phyloP scores from a whole-genome alignment of 108 stramenopile species.

The Nitzschia palea region DNA sequence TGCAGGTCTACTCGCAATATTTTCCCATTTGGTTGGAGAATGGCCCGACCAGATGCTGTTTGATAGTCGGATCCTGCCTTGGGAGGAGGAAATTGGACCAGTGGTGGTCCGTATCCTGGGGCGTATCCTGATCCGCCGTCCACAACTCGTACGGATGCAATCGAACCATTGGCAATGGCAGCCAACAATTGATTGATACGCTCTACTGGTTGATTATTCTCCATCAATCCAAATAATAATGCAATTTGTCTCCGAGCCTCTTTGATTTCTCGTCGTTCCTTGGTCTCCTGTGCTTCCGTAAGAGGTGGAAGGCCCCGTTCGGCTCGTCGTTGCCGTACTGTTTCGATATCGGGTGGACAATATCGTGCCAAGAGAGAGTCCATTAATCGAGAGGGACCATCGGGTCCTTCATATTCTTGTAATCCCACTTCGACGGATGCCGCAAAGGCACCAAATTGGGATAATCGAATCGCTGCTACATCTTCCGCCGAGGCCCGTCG shows the following conservation, averaged over 20 bases:
- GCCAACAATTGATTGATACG: constrained; percentile 66
- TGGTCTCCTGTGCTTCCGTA: constrained; percentile 20
- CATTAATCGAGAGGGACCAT: constrained; percentile 58
- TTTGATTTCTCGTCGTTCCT: constrained; percentile 51
- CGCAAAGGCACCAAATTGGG: constrained; percentile 77
- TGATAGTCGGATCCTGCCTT: constrained; percentile 42
- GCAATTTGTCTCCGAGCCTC: constrained; percentile 85
- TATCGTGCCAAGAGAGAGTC: constrained; percentile 46
- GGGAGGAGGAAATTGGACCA: constrained; percentile 65
- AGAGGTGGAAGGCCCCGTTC: constrained; percentile 20
- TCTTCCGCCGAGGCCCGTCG: constrained; percentile 44
- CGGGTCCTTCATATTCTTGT: constrained; percentile 58
- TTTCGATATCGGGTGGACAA: constrained; percentile 32
- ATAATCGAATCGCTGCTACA: constrained; percentile 54
- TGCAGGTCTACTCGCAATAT: constrained; percentile 66
- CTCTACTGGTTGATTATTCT: constrained; percentile 71
- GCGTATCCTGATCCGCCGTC: constrained; percentile 73
- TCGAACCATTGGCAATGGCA: constrained; percentile 74
- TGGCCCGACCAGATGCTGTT: constrained; percentile 61
- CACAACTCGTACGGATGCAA: constrained; percentile 46
- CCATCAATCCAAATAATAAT: constrained; percentile 73
- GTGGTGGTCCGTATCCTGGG: constrained; percentile 58
- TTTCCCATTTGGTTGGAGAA: constrained; percentile 58
- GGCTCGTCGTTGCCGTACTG: constrained; percentile 21
- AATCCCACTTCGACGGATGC: constrained; percentile 83